Percentiles rank a stretch among this genome's conserved stretches.
These are phyloP conservation scores for Russula abietina DNA, from an alignment of 768 basidiomycete species.

Conservation along the genomic window DNA sequence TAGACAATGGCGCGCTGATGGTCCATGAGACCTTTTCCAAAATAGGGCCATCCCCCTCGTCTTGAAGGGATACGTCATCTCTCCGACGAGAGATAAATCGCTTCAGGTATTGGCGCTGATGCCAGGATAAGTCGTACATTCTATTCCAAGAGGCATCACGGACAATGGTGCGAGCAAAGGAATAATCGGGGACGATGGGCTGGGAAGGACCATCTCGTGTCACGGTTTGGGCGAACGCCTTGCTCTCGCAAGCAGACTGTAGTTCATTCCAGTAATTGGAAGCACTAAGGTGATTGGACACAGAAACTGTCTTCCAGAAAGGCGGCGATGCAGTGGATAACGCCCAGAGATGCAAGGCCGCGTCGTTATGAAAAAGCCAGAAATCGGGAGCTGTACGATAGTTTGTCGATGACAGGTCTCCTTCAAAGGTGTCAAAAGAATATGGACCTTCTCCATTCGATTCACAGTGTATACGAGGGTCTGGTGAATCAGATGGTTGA, in stretches of 20 bases:
- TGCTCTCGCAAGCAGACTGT: conserved; percentile 41
- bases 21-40: conserved; percentile 48
- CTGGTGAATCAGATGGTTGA: conserved; percentile 36
- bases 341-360: conserved; percentile 58
- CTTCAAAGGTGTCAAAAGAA: conserved; percentile 41
- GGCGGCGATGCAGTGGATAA: conserved; percentile 44
- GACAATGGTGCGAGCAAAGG: conserved; percentile 47
- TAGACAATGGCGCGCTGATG: conserved; percentile 49
- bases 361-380: conserved; percentile 54
- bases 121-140: conserved; percentile 57
- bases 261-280: conserved; percentile 54
- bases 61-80: conserved; percentile 44
- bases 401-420: conserved; percentile 41
- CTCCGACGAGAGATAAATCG: conserved; percentile 41
- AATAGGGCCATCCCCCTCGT: conserved; percentile 37
- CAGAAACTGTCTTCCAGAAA: conserved; percentile 48
- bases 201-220: conserved; percentile 25
- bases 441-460: conserved; percentile 40
- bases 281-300: conserved; percentile 38
- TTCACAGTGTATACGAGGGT: conserved; percentile 44
- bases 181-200: conserved; percentile 28
- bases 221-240: conserved; percentile 28
- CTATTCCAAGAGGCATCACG: conserved; percentile 55
- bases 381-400: conserved; percentile 49
- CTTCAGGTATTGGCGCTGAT: conserved; percentile 60